These are phyloP conservation scores for Pinus taeda DNA, from an alignment of 75 land plant species.

Conservation along the genomic window DNA sequence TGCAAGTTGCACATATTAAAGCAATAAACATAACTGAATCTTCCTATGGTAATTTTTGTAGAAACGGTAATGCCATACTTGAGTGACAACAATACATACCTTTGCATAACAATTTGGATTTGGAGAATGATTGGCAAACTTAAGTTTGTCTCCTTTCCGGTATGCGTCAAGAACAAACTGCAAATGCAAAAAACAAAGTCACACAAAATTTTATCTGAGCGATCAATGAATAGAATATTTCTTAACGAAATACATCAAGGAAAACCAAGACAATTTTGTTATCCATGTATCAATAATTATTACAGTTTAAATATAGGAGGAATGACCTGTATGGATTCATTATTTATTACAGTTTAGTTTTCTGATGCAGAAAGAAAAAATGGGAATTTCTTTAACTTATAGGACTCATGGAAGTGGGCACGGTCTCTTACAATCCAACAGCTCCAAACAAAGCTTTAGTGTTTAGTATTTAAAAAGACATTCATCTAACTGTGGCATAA, in stretches of 20 bases:
- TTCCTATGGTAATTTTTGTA: not conserved
- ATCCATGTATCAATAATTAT: not conserved
- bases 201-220: not conserved
- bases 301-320: too few relatives aligned
- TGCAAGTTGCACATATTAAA: constrained; percentile 18
- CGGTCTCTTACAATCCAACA: not conserved
- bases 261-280: not conserved
- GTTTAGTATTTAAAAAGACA: not conserved
- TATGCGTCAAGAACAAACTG: constrained; percentile 94
- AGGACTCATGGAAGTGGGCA: not conserved
- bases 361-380: not conserved
- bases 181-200: not conserved
- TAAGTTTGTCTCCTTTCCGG: constrained; percentile 95
- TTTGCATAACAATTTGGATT: constrained; percentile 95
- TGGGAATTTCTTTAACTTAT: not conserved
- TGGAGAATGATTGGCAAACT: constrained; percentile 95
- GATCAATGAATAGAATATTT: too few relatives aligned
- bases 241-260: not conserved
- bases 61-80: not conserved
- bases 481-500: not conserved
- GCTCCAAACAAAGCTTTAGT: not conserved
- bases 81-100: constrained; percentile 34
- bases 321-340: too few relatives aligned
- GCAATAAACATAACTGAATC: not conserved
- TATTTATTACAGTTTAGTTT: too few relatives aligned